A percentile compares a stretch with the other conserved stretches of the same genome.
Evolutionary conservation across 2,329 filamentous ascomycete species (phyloP).

Genomic region (Xylaria sp.): DNA sequence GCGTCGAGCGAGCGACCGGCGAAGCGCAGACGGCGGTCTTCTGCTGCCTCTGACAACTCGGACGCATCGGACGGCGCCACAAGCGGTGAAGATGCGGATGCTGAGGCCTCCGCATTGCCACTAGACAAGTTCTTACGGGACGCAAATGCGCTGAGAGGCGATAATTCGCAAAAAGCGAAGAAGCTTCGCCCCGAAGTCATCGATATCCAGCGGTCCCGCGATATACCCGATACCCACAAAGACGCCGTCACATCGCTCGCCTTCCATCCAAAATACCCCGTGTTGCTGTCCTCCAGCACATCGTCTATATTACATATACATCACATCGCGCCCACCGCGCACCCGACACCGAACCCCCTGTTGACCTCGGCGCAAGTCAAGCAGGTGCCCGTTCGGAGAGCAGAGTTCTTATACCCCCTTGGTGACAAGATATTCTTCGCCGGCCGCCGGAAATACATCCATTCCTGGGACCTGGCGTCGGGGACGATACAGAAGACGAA

Average conservation of each 20-base stretch:
- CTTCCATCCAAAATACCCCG: conserved; percentile 87
- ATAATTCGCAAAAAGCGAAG: conserved; percentile 59
- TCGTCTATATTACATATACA: conserved; percentile 87
- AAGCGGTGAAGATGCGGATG: conserved; percentile 41
- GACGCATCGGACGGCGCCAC: conserved; percentile 31
- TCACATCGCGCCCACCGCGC: conserved; percentile 77
- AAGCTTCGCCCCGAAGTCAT: conserved; percentile 85
- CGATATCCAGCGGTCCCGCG: conserved; percentile 86
- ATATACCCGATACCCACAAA: conserved; percentile 78
- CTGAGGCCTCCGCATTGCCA: conserved; percentile 70
- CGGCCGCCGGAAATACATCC: conserved; percentile 87
- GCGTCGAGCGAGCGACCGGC: conserved; percentile 52
- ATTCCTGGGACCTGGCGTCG: conserved; percentile 86
- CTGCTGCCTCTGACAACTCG: conserved; percentile 46
- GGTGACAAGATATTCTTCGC: conserved; percentile 86
- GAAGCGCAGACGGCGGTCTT: conserved; percentile 56
- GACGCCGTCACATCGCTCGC: conserved; percentile 80
- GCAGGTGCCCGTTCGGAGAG: conserved; percentile 80
- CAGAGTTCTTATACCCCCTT: conserved; percentile 73
- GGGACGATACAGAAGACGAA: conserved; percentile 83
- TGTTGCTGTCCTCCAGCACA: conserved; percentile 86
- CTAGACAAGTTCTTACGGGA: conserved; percentile 80
- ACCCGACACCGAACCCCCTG: conserved; percentile 80
- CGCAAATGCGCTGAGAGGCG: conserved; percentile 65
- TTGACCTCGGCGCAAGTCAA: conserved; percentile 88